Conservation (phyloP, 2,329 filamentous ascomycete species). For the Rhynchosporium secalis region DNA sequence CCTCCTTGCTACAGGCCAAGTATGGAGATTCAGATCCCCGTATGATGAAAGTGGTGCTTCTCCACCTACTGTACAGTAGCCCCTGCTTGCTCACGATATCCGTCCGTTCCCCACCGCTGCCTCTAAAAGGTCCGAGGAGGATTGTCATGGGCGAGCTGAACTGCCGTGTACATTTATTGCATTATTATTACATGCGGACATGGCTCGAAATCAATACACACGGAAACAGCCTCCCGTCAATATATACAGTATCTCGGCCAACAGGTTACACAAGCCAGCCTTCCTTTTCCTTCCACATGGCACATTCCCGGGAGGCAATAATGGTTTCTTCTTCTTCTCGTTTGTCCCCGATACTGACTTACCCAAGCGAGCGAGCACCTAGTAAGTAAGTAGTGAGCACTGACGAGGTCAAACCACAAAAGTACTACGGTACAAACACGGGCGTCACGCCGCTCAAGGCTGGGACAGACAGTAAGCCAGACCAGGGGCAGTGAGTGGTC, state of each 20-base stretch:
- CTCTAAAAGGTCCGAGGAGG: no score
- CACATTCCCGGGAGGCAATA: no score
- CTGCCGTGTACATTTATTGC: not conserved
- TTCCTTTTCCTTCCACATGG: not conserved
- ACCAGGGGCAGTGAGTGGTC: not conserved
- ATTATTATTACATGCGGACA: not conserved
- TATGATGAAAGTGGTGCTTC: not conserved
- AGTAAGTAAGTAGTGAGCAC: no score
- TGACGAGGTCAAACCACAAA: no score
- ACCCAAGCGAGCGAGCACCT: no score
- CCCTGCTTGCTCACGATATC: not conserved
- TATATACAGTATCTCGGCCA: not conserved
- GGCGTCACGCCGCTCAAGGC: not conserved
- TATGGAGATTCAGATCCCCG: not conserved
- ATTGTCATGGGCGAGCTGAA: not conserved
- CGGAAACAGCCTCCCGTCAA: conserved; percentile 2
- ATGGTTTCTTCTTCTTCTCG: no score
- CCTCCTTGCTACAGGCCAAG: no score
- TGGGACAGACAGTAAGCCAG: not conserved
- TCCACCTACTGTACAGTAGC: not conserved
- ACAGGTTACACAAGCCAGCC: not conserved
- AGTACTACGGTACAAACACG: no score
- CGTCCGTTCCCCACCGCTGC: no score
- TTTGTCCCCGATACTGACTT: no score
- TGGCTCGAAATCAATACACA: not conserved